Conservation (phyloP, 176 grass and related monocot species). For the Triticum monococcum region DNA sequence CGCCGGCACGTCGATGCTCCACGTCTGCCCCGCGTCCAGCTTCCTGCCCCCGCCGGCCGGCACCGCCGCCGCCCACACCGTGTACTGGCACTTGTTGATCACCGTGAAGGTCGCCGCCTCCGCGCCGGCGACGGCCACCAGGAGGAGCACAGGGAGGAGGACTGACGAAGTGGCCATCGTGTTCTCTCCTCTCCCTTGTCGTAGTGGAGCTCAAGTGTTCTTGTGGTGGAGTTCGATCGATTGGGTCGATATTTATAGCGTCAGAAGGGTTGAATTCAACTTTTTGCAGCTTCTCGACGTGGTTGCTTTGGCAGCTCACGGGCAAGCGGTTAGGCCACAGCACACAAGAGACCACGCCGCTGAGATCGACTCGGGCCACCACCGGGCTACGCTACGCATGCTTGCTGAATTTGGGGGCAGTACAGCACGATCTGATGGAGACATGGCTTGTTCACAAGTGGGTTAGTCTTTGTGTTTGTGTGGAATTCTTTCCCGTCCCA, state of each 20-base stretch:
- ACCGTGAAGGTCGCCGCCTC: constrained; percentile 27
- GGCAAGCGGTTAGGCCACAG: too few species aligned
- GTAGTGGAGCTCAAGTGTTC: too few species aligned
- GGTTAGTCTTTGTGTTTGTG: too few species aligned
- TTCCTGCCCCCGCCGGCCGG: constrained; percentile 31
- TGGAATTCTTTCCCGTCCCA: too few species aligned
- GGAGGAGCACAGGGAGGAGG: not conserved
- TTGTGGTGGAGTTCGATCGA: not conserved
- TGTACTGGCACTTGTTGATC: constrained; percentile 52
- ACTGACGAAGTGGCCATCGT: not conserved
- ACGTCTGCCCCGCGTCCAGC: constrained; percentile 37
- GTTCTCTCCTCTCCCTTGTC: too few species aligned
- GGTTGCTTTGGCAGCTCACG: not conserved
- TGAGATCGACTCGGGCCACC: too few species aligned
- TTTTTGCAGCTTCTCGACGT: not conserved
- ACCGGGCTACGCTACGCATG: too few species aligned
- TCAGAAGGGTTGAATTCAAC: not conserved
- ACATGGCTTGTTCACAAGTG: too few species aligned
- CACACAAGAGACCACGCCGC: too few species aligned
- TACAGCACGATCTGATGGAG: too few species aligned
- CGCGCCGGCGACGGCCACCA: not conserved
- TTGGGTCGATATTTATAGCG: not conserved
- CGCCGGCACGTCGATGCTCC: constrained; percentile 31
- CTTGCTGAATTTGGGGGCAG: too few species aligned
- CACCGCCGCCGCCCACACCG: constrained; percentile 47